Conservation (phyloP, 305 asterid genomes). For the Solanum hybrid region DNA sequence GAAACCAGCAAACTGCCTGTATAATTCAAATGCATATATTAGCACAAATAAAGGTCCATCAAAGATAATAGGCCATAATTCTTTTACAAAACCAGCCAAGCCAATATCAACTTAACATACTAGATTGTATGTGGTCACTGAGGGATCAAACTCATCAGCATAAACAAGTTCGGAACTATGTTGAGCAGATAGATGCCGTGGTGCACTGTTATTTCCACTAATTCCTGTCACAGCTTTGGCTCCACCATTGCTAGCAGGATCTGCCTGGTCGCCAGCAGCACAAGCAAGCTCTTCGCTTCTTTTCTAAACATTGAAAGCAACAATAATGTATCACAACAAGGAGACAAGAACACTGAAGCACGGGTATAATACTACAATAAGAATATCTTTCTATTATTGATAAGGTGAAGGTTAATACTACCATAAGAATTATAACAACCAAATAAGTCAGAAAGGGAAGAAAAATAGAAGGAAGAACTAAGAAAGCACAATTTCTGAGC, state of each 20-base stretch:
- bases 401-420: not conserved
- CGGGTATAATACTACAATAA: not conserved
- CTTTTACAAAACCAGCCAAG: slow-evolving; percentile 8
- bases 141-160: slow-evolving; percentile 39
- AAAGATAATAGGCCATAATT: slow-evolving; percentile 1
- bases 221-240: slow-evolving; percentile 25
- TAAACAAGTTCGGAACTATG: slow-evolving; percentile 32
- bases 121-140: slow-evolving; percentile 52
- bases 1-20: slow-evolving; percentile 94
- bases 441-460: not conserved
- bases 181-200: slow-evolving; percentile 18
- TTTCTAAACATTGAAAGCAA: slow-evolving; percentile 32
- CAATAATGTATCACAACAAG: not conserved
- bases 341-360: not conserved
- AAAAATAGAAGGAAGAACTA: not conserved
- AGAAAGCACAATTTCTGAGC: not conserved
- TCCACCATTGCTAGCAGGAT: slow-evolving; percentile 33
- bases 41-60: slow-evolving; percentile 5
- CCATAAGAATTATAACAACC: not conserved
- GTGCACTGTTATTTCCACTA: slow-evolving; percentile 26
- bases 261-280: slow-evolving; percentile 52
- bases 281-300: slow-evolving; percentile 55
- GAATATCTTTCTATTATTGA: not conserved
- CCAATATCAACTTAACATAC: slow-evolving; percentile 32
- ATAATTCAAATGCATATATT: slow-evolving; percentile 13